Conservation (phyloP, 345 rosid genomes). For the Corymbia maculata region DNA sequence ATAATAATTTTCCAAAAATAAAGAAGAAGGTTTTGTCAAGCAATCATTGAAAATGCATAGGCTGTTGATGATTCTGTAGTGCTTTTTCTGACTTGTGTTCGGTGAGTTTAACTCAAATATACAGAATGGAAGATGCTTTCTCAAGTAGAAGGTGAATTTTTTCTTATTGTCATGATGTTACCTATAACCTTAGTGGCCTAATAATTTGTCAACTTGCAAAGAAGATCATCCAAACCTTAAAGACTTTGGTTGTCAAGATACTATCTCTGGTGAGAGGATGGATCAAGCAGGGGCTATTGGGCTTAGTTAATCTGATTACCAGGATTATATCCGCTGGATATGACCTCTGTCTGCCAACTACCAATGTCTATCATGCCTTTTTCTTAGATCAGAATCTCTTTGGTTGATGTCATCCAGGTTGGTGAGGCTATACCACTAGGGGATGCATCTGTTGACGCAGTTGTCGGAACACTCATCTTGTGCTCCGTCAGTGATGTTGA, state of each 20-base stretch:
- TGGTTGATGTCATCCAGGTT: conserved; percentile 28
- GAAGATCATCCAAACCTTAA: not conserved
- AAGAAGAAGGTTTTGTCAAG: not conserved
- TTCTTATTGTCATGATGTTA: not conserved
- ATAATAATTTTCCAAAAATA: not conserved
- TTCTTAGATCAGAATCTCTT: not conserved
- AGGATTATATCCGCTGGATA: not conserved
- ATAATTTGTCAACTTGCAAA: not conserved
- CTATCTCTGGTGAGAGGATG: not conserved
- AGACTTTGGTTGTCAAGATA: not conserved
- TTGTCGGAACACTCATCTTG: conserved; percentile 73
- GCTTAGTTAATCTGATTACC: not conserved
- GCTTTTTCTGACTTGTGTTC: not conserved
- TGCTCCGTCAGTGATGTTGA: conserved; percentile 69
- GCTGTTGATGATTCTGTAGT: not conserved
- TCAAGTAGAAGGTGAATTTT: not conserved
- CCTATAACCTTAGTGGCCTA: not conserved
- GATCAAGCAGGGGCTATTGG: not conserved
- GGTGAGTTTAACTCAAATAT: not conserved
- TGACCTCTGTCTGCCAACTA: not conserved
- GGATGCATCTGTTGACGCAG: conserved; percentile 80
- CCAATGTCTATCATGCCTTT: not conserved
- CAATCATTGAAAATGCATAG: not conserved
- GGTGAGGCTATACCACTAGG: conserved; percentile 67
- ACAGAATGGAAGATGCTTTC: not conserved